A percentile compares a stretch with the other conserved stretches of the same genome.
Evolutionary conservation across 1,284 basidiomycete genomes (phyloP).

Genomic region (Cystobasidium pallidum): DNA sequence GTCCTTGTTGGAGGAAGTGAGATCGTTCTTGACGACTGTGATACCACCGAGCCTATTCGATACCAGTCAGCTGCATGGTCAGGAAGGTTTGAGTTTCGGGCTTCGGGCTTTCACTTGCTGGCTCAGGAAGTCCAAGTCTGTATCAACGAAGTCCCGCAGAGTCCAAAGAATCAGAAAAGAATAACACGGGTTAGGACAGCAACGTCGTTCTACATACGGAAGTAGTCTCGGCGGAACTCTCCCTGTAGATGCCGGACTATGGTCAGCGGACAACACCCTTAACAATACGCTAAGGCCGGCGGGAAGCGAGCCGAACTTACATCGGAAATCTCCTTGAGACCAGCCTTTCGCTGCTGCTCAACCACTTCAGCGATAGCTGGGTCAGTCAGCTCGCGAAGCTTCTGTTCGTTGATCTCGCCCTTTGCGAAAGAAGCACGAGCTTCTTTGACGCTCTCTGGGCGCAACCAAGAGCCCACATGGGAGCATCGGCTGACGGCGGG

Average conservation of each 20-base stretch:
- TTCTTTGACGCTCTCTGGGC: conserved; percentile 80
- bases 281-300: not conserved
- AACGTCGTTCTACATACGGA: conserved; percentile 15
- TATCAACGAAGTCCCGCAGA: not conserved
- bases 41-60: conserved; percentile 47
- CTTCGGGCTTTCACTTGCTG: conserved; percentile 26
- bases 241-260: not conserved
- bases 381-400: conserved; percentile 63
- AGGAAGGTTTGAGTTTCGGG: too few relatives aligned
- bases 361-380: conserved; percentile 64
- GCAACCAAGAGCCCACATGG: conserved; percentile 42
- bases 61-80: too few relatives aligned
- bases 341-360: conserved; percentile 62
- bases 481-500: conserved; percentile 29
- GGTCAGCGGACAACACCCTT: not conserved
- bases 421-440: conserved; percentile 94
- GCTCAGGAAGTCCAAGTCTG: conserved; percentile 52
- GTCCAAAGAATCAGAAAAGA: not conserved
- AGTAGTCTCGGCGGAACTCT: conserved; percentile 38
- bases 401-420: conserved; percentile 71
- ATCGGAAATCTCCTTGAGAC: conserved; percentile 66
- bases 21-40: conserved; percentile 53
- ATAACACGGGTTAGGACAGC: not conserved
- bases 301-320: conserved; percentile 50
- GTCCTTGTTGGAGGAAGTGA: conserved; percentile 49